Percentiles rank a stretch among this genome's conserved stretches.
phyloP scores from a whole-genome alignment of 768 basidiomycete species.

The Boletus rex-veris region DNA sequence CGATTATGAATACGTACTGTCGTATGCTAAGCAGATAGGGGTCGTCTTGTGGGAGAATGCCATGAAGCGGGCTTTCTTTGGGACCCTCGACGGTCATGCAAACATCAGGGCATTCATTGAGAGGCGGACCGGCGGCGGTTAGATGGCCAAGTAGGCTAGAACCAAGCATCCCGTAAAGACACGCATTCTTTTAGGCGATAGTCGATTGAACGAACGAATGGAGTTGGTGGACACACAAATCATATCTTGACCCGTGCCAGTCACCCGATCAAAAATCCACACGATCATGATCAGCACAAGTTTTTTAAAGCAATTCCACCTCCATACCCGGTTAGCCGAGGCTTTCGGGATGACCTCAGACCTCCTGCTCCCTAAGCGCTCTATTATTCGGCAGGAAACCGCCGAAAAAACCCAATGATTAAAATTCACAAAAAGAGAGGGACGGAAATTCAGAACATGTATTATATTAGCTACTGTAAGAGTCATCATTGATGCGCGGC shows the following conservation, averaged over 20 bases:
- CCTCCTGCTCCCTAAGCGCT: background rate
- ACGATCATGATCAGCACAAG: constrained; percentile 14
- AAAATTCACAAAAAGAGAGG: background rate
- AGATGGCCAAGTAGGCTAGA: background rate
- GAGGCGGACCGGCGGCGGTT: constrained; percentile 49
- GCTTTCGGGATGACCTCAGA: constrained; percentile 17
- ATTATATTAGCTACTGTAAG: constrained; percentile 10
- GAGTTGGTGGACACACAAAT: background rate
- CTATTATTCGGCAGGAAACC: constrained; percentile 7
- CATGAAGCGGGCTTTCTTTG: constrained; percentile 77
- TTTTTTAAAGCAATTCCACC: background rate
- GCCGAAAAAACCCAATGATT: background rate
- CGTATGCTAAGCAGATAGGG: constrained; percentile 79
- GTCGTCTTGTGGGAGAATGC: constrained; percentile 83
- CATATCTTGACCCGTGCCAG: background rate
- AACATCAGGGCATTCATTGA: constrained; percentile 81
- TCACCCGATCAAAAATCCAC: background rate
- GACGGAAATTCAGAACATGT: background rate
- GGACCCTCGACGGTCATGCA: constrained; percentile 69
- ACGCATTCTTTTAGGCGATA: constrained; percentile 2
- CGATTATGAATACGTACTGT: constrained; percentile 83
- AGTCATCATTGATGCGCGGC: constrained; percentile 12
- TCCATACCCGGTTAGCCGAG: constrained; percentile 4
- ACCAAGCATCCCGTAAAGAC: background rate
- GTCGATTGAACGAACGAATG: constrained; percentile 5